Base-by-base conservation (phyloP, 495 filamentous ascomycete genomes). In the Viridothelium virens region DNA sequence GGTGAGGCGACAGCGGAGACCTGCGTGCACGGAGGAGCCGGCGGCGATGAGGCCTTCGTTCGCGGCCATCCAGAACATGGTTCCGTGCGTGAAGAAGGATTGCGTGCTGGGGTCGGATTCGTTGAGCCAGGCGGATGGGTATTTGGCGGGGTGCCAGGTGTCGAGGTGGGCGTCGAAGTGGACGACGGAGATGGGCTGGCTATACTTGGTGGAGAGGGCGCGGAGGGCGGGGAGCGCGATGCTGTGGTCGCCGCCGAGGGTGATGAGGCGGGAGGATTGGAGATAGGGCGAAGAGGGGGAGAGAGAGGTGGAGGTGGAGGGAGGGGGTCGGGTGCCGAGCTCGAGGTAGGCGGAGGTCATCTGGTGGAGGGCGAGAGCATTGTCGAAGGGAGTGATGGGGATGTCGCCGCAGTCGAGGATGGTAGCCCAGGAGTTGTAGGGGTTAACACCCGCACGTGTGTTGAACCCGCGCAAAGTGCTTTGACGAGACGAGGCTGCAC, bases 401-500 rank as follows among this genome's bases (percentile, higher is more conserved):
- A 92, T 89, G 73, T 93, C 90, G 38, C 90, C 89, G 76, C 89
- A 92, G 78, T 92, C 89, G 64, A 91, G 79, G 66, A 93, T 83
- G 25, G 78, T 84, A 2, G 88, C 88, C 85, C 87, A 91, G 53
- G 82, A 88, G 44, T 76, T 74, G 75, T 91, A 91, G 0, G 90
- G 91, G 74, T 94, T 94, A 48, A 93, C 83, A 14, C 81, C 82
- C 0, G 89, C 89, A 9, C 89, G 86, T 1, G 87, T 84, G 75
- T 94, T 94, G 82, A 87, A 94, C 75, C 85, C 85, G 18, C 89
- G 85, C 65, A 87, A 87, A 16, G 84, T 78, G 48, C 86, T 87
- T 74, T 92, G 89, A 39, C 89, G 82, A 7, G 86, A 84, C 37
- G 87, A 90, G 56, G 88, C 90, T 47, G 89, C 86, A 62, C 91